A percentile compares a stretch with the other conserved stretches of the same genome.
Conservation (phyloP, 495 filamentous ascomycete genomes). For the Penicillium angulare region DNA sequence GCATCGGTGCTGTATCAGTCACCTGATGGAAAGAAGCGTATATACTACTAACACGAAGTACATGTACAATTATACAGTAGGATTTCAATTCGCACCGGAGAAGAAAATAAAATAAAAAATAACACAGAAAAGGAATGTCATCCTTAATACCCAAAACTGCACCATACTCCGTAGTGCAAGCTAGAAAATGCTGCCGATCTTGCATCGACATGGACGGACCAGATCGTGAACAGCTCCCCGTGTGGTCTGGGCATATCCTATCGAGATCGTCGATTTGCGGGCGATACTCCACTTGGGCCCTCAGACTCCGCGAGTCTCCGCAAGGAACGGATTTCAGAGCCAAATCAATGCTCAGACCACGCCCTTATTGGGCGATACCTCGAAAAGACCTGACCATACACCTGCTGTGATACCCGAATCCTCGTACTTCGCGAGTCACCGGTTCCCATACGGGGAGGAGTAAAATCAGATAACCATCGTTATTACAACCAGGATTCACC, state of each 20-base stretch:
- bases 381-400: slow-evolving; percentile 2
- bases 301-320: slow-evolving; percentile 14
- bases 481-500: slow-evolving; percentile 20
- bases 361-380: slow-evolving; percentile 9
- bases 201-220: too few relatives aligned
- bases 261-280: slow-evolving; percentile 28
- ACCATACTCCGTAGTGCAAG: too few relatives aligned
- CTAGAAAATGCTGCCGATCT: slow-evolving; percentile 21
- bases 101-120: background rate
- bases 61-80: too few relatives aligned
- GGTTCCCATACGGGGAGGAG: background rate
- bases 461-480: slow-evolving; percentile 25
- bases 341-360: background rate
- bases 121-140: too few relatives aligned
- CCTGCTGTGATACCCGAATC: slow-evolving; percentile 15
- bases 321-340: slow-evolving; percentile 1
- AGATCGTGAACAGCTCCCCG: slow-evolving; percentile 24
- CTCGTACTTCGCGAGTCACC: slow-evolving; percentile 8
- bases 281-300: slow-evolving; percentile 20
- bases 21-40: slow-evolving; percentile 18
- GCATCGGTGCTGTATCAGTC: slow-evolving; percentile 21
- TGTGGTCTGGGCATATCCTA: slow-evolving; percentile 8
- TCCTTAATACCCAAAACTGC: slow-evolving; percentile 2
- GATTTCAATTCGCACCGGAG: too few relatives aligned
- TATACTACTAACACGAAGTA: too few relatives aligned